phyloP scores from a whole-genome alignment of 768 basidiomycete genomes.

The Artomyces pyxidatus region DNA sequence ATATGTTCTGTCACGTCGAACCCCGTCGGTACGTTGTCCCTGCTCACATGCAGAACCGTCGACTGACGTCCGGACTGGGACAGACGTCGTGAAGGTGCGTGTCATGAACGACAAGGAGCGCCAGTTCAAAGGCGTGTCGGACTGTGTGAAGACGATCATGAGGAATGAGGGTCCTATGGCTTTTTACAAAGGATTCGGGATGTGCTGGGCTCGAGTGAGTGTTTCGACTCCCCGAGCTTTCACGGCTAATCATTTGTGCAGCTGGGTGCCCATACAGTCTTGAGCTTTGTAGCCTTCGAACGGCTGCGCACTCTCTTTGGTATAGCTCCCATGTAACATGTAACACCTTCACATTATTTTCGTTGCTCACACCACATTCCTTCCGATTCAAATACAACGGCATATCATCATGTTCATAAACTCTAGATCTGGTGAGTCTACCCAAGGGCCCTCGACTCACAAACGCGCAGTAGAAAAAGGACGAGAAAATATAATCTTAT shows the following conservation, averaged over 20 bases:
- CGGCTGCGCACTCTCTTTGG: slow-evolving; percentile 23
- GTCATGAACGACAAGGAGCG: slow-evolving; percentile 30
- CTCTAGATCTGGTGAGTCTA: too few relatives aligned
- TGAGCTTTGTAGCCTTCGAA: slow-evolving; percentile 29
- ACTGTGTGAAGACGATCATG: slow-evolving; percentile 25
- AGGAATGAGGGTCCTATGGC: slow-evolving; percentile 24
- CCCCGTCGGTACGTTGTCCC: slow-evolving; percentile 23
- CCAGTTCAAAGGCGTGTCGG: slow-evolving; percentile 20
- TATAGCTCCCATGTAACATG: slow-evolving; percentile 24
- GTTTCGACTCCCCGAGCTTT: background rate
- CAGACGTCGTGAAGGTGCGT: slow-evolving; percentile 31
- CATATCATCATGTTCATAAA: background rate
- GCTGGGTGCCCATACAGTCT: slow-evolving; percentile 29
- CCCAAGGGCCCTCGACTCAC: too few relatives aligned
- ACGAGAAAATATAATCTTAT: slow-evolving; percentile 13
- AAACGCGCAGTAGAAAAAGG: background rate
- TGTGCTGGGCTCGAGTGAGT: slow-evolving; percentile 32
- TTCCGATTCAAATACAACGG: background rate
- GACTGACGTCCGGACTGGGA: background rate
- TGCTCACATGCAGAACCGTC: background rate
- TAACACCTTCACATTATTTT: background rate
- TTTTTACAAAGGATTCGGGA: slow-evolving; percentile 32
- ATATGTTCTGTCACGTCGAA: slow-evolving; percentile 30
- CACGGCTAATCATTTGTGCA: slow-evolving; percentile 2
- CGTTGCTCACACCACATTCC: background rate